Evolutionary conservation across 495 filamentous ascomycete species (phyloP).

Genomic region (Xylaria venustula): DNA sequence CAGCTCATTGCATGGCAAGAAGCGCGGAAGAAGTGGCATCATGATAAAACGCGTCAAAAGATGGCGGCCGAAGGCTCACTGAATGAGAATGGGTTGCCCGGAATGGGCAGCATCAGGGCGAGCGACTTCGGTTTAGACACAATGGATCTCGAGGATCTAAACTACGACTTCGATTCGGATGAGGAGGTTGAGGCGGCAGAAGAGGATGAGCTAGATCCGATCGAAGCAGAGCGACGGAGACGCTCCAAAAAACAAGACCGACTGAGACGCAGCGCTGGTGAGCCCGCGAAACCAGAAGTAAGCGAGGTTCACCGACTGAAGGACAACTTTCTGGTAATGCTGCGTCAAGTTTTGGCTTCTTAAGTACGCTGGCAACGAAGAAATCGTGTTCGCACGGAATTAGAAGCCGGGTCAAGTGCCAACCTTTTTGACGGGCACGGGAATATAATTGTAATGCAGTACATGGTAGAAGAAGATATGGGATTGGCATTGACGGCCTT

Average conservation of each 20-base stretch:
- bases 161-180: slow-evolving; percentile 69
- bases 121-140: slow-evolving; percentile 88
- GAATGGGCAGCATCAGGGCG: slow-evolving; percentile 57
- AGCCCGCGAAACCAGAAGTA: slow-evolving; percentile 82
- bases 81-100: slow-evolving; percentile 40
- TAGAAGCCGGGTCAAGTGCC: too few relatives aligned
- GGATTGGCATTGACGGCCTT: background rate
- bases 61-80: slow-evolving; percentile 82
- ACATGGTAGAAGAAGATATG: background rate
- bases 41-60: slow-evolving; percentile 96
- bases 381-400: too few relatives aligned
- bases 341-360: slow-evolving; percentile 82
- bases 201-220: slow-evolving; percentile 79
- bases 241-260: slow-evolving; percentile 73
- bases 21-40: slow-evolving; percentile 92
- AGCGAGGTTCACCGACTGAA: slow-evolving; percentile 74
- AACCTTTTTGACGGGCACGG: background rate
- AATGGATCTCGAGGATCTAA: slow-evolving; percentile 82
- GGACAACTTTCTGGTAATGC: slow-evolving; percentile 76
- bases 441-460: background rate
- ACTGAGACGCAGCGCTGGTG: slow-evolving; percentile 78
- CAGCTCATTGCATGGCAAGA: slow-evolving; percentile 88
- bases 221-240: slow-evolving; percentile 77
- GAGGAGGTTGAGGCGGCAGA: slow-evolving; percentile 70
- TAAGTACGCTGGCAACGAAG: slow-evolving; percentile 30